These are phyloP conservation scores for Leptographium procerum DNA, from an alignment of 2,329 filamentous ascomycete genomes.

Conservation along the genomic window DNA sequence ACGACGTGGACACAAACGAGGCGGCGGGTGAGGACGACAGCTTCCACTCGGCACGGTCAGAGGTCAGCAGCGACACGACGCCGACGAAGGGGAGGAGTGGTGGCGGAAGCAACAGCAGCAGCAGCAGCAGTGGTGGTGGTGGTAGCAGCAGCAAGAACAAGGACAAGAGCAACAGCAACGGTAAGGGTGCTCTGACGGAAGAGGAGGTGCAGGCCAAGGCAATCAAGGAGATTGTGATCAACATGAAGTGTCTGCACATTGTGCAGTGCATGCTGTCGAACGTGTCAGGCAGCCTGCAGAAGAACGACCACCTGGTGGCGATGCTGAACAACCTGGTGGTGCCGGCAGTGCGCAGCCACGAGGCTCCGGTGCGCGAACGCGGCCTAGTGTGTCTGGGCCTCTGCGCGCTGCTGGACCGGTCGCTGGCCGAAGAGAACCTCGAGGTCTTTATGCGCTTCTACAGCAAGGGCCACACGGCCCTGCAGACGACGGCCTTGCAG, in stretches of 20 bases:
- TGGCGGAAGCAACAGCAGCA: slow-evolving; percentile 14
- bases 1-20: slow-evolving; percentile 45
- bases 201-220: slow-evolving; percentile 64
- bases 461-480: slow-evolving; percentile 75
- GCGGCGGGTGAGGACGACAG: slow-evolving; percentile 58
- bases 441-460: slow-evolving; percentile 94
- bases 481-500: slow-evolving; percentile 84
- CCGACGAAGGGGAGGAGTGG: slow-evolving; percentile 33
- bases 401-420: slow-evolving; percentile 82
- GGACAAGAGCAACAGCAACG: not conserved
- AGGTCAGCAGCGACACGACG: slow-evolving; percentile 58
- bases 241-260: slow-evolving; percentile 96
- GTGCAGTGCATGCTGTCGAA: slow-evolving; percentile 96
- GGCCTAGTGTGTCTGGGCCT: slow-evolving; percentile 83
- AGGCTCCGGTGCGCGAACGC: slow-evolving; percentile 82
- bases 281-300: slow-evolving; percentile 74
- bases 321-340: slow-evolving; percentile 97
- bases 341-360: slow-evolving; percentile 84
- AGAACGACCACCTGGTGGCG: slow-evolving; percentile 84
- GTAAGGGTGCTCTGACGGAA: slow-evolving; percentile 34
- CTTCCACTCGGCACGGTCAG: slow-evolving; percentile 87
- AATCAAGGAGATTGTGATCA: slow-evolving; percentile 85
- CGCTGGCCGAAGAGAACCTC: slow-evolving; percentile 84
- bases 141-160: not conserved
- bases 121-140: no score